phyloP scores from a whole-genome alignment of 2,329 filamentous ascomycete genomes.

The Monosporascus cannonballus region DNA sequence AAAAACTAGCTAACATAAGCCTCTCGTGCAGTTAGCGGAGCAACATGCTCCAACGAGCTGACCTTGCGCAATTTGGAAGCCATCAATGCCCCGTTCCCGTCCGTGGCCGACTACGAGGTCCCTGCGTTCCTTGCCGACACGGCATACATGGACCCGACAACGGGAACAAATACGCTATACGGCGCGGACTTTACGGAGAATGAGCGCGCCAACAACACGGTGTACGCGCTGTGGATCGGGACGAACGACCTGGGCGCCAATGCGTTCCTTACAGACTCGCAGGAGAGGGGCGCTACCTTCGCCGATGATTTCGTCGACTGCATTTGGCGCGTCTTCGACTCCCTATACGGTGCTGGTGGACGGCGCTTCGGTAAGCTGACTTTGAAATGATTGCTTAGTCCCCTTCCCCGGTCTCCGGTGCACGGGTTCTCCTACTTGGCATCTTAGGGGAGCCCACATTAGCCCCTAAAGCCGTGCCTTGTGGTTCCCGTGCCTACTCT shows the following conservation, averaged over 20 bases:
- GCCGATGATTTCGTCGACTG: constrained; percentile 61
- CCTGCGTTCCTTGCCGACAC: constrained; percentile 49
- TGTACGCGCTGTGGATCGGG: constrained; percentile 75
- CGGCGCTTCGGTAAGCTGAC: constrained; percentile 47
- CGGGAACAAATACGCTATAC: constrained; percentile 31
- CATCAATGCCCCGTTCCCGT: constrained; percentile 53
- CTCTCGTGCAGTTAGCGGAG: constrained; percentile 49
- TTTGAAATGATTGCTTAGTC: no score
- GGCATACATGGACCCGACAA: constrained; percentile 20
- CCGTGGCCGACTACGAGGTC: constrained; percentile 56
- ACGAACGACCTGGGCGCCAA: constrained; percentile 69
- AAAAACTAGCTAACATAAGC: background rate
- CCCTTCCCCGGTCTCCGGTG: no score
- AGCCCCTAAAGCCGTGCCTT: background rate
- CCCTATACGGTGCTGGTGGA: constrained; percentile 59
- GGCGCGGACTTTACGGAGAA: constrained; percentile 16
- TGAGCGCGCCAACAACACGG: constrained; percentile 48
- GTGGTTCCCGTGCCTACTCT: background rate
- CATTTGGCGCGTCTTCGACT: constrained; percentile 56
- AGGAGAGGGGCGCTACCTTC: constrained; percentile 50
- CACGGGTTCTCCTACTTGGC: no score
- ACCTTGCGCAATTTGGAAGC: constrained; percentile 46
- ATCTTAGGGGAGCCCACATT: no score
- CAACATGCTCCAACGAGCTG: constrained; percentile 65
- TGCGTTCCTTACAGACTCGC: constrained; percentile 61